Evolutionary conservation across 257 asterid species (phyloP), one percentile per base, ranked within the genome.

Genomic region (Orobanche coerulescens): DNA sequence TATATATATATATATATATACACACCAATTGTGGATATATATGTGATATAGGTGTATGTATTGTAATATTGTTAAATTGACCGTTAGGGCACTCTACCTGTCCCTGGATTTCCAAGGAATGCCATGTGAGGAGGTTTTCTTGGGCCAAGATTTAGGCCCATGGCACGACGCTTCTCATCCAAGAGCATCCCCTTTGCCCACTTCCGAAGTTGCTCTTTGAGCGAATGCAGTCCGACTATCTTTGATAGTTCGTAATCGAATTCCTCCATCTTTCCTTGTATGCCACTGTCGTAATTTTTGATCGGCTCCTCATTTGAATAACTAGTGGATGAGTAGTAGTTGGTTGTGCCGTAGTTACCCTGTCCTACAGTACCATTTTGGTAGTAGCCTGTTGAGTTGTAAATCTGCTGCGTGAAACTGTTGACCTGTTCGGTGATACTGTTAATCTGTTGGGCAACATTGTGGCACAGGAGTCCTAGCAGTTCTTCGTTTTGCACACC

Each of bases 81-180:
- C 28, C 37, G 11, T 44, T 15, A 15, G 52, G 5, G 30, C 13
- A 61, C n/a, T 4, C 11, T 61, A 83, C 95, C 97, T 71, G 97
- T 90, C 31, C 97, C 96, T 2, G 95, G 97, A 68, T 87, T 90
- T 44, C 97, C 97, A 19, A 90, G 88, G 50, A 90, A 90, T 20
- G 95, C 95, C 96, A 90, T 90, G 79, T 90, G 97, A 58, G 97
- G 96, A 9, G 85, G 71, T 65, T 85, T 90, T 66, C 97, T 79
- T 3, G 91, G 77, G 42, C 94, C 91, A 20, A 87, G 87, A 81
- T 85, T 75, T 37, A 85, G 61, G 18, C 96, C 96, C 80, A 90
- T 87, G 64, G 87, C 78, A 12, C 75, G 81, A 44, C 96, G 97
- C 68, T 84, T 83, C 81, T 85, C 97, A 25, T 87, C 96, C 84